Evolutionary conservation across 2,329 filamentous ascomycete species (phyloP).

Genomic region (Trichoderma sp.): DNA sequence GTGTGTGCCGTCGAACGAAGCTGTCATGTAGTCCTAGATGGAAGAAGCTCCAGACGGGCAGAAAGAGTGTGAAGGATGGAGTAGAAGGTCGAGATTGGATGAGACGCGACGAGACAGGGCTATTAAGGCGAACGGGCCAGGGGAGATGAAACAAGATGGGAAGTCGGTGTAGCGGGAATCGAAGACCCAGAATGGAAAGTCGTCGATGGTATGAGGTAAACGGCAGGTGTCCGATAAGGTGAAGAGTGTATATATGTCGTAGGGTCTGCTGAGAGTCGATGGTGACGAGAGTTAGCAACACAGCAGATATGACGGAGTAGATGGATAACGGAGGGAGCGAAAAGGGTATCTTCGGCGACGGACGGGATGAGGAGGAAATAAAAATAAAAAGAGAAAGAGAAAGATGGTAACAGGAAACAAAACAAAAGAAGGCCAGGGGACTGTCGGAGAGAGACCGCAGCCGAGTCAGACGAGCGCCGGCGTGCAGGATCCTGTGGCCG

Average conservation of each 20-base stretch:
- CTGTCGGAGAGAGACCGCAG: conserved; percentile 12
- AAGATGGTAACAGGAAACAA: conserved; percentile 9
- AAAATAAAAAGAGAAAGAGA: background rate
- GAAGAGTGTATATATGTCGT: conserved; percentile 24
- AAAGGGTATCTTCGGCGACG: background rate
- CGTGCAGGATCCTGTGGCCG: conserved; percentile 19
- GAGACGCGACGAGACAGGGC: conserved; percentile 10
- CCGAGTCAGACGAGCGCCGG: conserved; percentile 15
- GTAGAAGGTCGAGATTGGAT: background rate
- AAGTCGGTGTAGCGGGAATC: conserved; percentile 25
- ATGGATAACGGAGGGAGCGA: background rate
- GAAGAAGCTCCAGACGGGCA: conserved; percentile 1
- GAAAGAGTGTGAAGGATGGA: background rate
- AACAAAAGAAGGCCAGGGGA: conserved; percentile 10
- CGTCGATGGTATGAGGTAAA: conserved; percentile 21
- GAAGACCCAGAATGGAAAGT: conserved; percentile 21
- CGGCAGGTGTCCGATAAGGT: conserved; percentile 35
- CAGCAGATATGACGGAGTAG: background rate
- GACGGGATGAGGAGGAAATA: background rate
- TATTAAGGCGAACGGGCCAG: conserved; percentile 23
- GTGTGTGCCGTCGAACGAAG: conserved; percentile 33
- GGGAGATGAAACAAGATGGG: conserved; percentile 19
- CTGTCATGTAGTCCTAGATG: conserved; percentile 41
- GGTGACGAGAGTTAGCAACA: conserved; percentile 24
- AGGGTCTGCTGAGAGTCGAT: conserved; percentile 21